Evolutionary conservation across 2,329 filamentous ascomycete genomes (phyloP).

Genomic region (Aspergillus pseudoviridinutans): DNA sequence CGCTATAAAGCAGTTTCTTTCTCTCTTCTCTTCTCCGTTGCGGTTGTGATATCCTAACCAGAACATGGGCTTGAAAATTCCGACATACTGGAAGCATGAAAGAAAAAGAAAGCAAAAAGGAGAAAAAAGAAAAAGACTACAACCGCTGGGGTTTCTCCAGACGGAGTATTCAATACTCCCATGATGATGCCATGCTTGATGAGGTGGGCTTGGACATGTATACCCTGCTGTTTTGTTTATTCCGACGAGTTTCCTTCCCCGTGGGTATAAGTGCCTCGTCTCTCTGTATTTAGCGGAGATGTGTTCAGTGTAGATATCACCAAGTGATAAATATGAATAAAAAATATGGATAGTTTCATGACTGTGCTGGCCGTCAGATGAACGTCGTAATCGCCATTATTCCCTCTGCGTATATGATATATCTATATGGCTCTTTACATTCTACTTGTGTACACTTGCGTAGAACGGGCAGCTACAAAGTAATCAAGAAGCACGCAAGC

Average conservation of each 20-base stretch:
- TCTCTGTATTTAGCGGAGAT: not conserved
- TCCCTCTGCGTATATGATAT: not conserved
- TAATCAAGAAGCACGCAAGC: not conserved
- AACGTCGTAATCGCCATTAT: not conserved
- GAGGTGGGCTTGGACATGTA: not conserved
- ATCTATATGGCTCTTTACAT: not conserved
- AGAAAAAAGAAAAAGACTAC: not conserved
- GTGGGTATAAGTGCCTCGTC: too few relatives aligned
- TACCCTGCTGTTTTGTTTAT: not conserved
- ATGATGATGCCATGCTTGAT: not conserved
- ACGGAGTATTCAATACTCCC: not conserved
- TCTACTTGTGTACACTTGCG: not conserved
- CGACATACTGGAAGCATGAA: too few relatives aligned
- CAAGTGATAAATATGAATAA: not conserved
- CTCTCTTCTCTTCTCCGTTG: too few relatives aligned
- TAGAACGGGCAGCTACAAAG: not conserved
- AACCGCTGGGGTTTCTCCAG: not conserved
- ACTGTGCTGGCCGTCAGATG: not conserved
- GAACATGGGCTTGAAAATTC: not conserved
- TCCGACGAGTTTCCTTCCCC: not conserved
- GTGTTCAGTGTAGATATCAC: not conserved
- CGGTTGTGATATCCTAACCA: not conserved
- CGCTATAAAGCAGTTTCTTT: slow-evolving; percentile 25
- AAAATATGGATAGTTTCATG: not conserved
- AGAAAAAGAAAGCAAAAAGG: not conserved